Evolutionary conservation across 345 rosid species (phyloP).

Genomic region (Punica granatum): DNA sequence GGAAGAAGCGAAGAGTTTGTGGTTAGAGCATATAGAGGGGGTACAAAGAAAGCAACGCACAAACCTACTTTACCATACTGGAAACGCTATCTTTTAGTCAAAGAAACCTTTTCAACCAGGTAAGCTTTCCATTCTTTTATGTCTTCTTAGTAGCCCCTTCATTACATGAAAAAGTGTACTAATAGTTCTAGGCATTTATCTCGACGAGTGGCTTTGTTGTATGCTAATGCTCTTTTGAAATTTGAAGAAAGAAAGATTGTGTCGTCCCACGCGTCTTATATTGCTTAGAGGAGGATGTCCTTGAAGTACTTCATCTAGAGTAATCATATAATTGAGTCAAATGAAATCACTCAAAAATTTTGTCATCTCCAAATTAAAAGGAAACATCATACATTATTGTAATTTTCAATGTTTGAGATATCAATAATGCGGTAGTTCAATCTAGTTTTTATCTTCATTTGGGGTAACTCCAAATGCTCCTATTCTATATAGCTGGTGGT

Average conservation of each 20-base stretch:
- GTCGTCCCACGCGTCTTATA: not conserved
- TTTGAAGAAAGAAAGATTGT: not conserved
- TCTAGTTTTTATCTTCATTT: not conserved
- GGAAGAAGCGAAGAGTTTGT: constrained; percentile 83
- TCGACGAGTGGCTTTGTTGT: not conserved
- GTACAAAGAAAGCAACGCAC: constrained; percentile 70
- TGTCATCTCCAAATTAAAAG: not conserved
- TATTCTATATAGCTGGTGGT: constrained; percentile 4
- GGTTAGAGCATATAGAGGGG: constrained; percentile 76
- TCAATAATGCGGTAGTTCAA: not conserved
- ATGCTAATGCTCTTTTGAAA: not conserved
- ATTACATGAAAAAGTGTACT: not conserved
- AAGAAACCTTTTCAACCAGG: constrained; percentile 75
- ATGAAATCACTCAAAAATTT: not conserved
- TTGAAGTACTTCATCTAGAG: not conserved
- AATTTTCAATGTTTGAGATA: not conserved
- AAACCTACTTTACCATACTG: constrained; percentile 84
- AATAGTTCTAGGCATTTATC: not conserved
- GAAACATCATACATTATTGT: not conserved
- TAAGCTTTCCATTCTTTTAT: constrained; percentile 17
- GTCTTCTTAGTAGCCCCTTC: not conserved
- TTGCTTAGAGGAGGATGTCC: not conserved
- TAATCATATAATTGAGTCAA: not conserved
- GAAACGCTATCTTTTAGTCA: constrained; percentile 72
- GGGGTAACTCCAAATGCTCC: not conserved